Base-by-base conservation (phyloP, 2,329 filamentous ascomycete genomes). In the Phyllosticta paracitricarpa region DNA sequence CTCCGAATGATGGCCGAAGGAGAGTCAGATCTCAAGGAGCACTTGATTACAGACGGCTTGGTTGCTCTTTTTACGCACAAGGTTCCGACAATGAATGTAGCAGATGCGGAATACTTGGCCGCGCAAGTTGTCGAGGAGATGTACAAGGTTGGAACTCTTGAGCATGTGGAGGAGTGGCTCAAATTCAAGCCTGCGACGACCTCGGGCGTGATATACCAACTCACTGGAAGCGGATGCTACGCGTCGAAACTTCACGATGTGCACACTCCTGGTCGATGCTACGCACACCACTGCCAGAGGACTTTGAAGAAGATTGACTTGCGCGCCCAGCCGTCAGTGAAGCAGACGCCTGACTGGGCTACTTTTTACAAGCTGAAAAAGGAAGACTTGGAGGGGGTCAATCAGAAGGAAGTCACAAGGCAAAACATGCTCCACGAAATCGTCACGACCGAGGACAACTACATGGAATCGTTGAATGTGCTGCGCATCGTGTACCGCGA, bases 31-130 rank as follows among this genome's bases (percentile, higher is more conserved):
- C 77, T 99, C 55, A 91, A 89, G 71, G 84, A 89, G 70, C 89
- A 91, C 69, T 87, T 89, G 1, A 86, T 99, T 58, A 87, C 91
- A 62, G 92, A 97, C 66, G 92, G 90, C 2, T 81, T 99, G 52
- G 86, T 96, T 52, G 89, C 87, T 30, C 79, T 99, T 6, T 97
- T 99, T 72, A 96, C 90, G 1, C 84, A 89, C 75, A 97, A 97
- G 74, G 91, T 99, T 0, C 92, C 94, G 0, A 99, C 91, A 0
- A 97, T 99, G 91, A 97, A 99, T 68, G 93, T 94, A 52, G 92
- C 93, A 5, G 95, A 99, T 78, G 94, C 94, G 0, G 94, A 99
- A 72, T 88, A 87, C 0, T 79, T 99, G 58, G 90, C 89, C 64
- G 83, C 84, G 62, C 85, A 84, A 51, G 89, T 96, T 0, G 86